phyloP scores from a whole-genome alignment of 106 monocot genomes.

The Phalaenopsis aphrodite region DNA sequence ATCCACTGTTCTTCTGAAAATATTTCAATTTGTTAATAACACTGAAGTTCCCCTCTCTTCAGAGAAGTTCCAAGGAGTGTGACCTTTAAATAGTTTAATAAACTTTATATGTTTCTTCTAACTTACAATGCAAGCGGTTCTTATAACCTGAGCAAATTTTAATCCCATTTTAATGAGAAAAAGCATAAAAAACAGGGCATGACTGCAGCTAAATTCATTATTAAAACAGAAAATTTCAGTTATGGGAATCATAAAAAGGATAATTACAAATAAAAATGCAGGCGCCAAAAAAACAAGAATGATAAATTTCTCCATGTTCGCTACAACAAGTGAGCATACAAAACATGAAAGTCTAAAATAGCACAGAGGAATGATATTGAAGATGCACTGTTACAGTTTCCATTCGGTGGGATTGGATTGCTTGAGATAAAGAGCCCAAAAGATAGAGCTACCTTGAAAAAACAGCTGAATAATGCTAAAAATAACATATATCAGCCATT shows the following conservation, averaged over 20 bases:
- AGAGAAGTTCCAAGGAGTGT: neutral
- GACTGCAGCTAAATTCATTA: neutral
- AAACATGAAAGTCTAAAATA: neutral
- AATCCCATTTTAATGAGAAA: neutral
- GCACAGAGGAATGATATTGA: neutral
- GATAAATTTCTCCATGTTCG: neutral
- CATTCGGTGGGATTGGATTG: neutral
- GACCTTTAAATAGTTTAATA: too few relatives aligned
- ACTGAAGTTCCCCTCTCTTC: neutral
- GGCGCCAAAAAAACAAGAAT: neutral
- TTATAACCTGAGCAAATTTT: neutral
- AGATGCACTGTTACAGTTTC: neutral
- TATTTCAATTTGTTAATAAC: neutral
- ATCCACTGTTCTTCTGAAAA: neutral
- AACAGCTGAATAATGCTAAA: neutral
- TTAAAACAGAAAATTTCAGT: neutral
- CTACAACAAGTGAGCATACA: neutral
- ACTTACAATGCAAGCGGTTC: too few relatives aligned
- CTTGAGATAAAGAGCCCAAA: neutral
- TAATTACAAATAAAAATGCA: neutral
- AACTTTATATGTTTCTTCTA: too few relatives aligned
- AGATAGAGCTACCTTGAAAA: neutral
- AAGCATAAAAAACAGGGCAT: neutral
- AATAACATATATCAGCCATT: neutral
- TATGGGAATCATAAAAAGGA: neutral